These are phyloP conservation scores for Wickerhamomyces rabaulensis DNA, from an alignment of 805 yeast genomes.

Conservation along the genomic window DNA sequence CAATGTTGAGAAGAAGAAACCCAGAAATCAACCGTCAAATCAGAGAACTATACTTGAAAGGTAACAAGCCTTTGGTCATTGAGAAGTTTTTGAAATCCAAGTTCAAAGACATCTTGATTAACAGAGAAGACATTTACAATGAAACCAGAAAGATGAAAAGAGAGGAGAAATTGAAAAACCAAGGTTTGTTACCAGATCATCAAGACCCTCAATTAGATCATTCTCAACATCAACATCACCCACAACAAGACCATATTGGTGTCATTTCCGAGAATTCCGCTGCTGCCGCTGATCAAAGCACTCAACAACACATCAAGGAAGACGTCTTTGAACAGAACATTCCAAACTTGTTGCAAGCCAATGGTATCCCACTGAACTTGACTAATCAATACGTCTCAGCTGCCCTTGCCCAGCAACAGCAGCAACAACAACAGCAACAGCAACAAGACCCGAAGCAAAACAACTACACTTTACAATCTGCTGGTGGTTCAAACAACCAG, in stretches of 20 bases:
- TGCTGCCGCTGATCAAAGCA: not conserved
- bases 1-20: constrained; percentile 27
- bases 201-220: constrained; percentile 1
- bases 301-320: constrained; percentile 11
- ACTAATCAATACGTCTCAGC: constrained; percentile 4
- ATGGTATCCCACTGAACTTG: constrained; percentile 7
- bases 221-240: constrained; percentile 3
- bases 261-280: not conserved
- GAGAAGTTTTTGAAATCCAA: constrained; percentile 21
- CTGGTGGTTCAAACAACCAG: constrained; percentile 8
- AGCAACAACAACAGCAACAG: constrained; percentile 2
- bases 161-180: constrained; percentile 20
- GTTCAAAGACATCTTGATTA: constrained; percentile 23
- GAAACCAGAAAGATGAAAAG: constrained; percentile 29
- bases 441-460: constrained; percentile 7
- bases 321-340: constrained; percentile 23
- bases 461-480: constrained; percentile 3
- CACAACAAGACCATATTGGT: constrained; percentile 2
- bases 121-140: constrained; percentile 27
- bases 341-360: constrained; percentile 21
- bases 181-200: constrained; percentile 3
- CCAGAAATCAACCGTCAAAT: constrained; percentile 26
- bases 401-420: not conserved
- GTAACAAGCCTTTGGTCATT: constrained; percentile 24
- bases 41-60: constrained; percentile 25